Percentiles rank a stretch among this genome's conserved stretches.
These are phyloP conservation scores for Serendipita sp. DNA, from an alignment of 768 basidiomycete species.

Conservation along the genomic window DNA sequence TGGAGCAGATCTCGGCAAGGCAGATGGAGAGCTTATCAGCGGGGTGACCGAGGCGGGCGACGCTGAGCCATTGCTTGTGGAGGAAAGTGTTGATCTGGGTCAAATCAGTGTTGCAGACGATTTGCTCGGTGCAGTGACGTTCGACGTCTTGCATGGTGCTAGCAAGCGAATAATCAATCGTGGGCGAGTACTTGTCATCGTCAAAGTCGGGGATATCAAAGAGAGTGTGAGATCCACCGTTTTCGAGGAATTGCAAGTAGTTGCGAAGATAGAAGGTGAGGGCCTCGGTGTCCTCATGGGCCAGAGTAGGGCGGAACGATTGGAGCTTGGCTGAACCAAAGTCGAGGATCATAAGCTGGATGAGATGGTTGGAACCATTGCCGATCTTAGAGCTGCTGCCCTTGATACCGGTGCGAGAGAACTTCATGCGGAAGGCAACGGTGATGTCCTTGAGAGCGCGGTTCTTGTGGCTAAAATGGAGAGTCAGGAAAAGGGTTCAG, in stretches of 20 bases:
- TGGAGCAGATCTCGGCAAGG: conserved; percentile 14
- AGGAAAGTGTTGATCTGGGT: conserved; percentile 9
- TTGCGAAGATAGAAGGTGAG: conserved; percentile 11
- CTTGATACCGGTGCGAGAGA: conserved; percentile 12
- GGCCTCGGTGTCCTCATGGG: conserved; percentile 5
- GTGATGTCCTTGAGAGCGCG: conserved; percentile 4
- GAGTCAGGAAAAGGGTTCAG: not conserved
- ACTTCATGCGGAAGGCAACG: conserved; percentile 16
- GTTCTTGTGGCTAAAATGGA: not conserved
- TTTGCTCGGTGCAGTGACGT: conserved; percentile 10
- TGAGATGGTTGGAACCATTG: conserved; percentile 10
- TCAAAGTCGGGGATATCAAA: conserved; percentile 20
- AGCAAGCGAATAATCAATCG: conserved; percentile 16
- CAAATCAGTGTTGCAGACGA: conserved; percentile 8
- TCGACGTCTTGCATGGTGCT: conserved; percentile 5
- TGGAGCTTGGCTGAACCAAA: not conserved
- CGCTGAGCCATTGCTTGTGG: conserved; percentile 5
- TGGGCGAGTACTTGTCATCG: conserved; percentile 12
- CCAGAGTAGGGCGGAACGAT: not conserved
- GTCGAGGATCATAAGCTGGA: not conserved
- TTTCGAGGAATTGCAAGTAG: conserved; percentile 15
- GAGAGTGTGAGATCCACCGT: conserved; percentile 16
- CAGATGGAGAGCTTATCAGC: conserved; percentile 8
- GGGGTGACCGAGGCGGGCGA: not conserved
- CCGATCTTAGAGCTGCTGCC: conserved; percentile 12